These are phyloP conservation scores for Annulohypoxylon truncatum DNA, from an alignment of 2,329 filamentous ascomycete species.

Conservation along the genomic window DNA sequence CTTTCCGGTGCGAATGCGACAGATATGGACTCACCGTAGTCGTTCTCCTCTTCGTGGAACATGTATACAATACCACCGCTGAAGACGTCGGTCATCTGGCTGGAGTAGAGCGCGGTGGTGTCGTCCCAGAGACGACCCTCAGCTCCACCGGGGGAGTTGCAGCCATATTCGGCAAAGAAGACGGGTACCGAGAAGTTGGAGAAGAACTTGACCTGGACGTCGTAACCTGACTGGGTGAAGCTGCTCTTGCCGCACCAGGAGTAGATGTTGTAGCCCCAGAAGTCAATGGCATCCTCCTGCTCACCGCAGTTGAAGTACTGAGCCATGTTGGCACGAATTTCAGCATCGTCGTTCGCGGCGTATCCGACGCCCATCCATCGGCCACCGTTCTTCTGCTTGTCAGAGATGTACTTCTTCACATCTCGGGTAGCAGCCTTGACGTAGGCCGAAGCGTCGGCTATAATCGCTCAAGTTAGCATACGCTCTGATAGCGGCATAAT, in stretches of 20 bases:
- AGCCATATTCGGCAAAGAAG: slow-evolving; percentile 87
- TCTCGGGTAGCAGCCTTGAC: slow-evolving; percentile 86
- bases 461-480: not conserved
- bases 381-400: slow-evolving; percentile 66
- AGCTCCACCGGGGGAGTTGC: slow-evolving; percentile 66
- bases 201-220: slow-evolving; percentile 77
- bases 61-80: slow-evolving; percentile 87
- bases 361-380: slow-evolving; percentile 80
- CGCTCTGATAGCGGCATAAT: not conserved
- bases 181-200: slow-evolving; percentile 77
- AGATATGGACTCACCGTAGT: slow-evolving; percentile 64
- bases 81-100: slow-evolving; percentile 77
- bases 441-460: slow-evolving; percentile 74
- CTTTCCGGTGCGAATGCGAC: too few relatives aligned
- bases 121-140: slow-evolving; percentile 77
- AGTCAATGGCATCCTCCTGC: slow-evolving; percentile 72
- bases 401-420: slow-evolving; percentile 81
- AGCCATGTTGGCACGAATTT: slow-evolving; percentile 76
- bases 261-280: slow-evolving; percentile 92
- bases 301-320: slow-evolving; percentile 82
- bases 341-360: slow-evolving; percentile 80
- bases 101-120: slow-evolving; percentile 73
- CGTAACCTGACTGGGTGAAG: slow-evolving; percentile 74
- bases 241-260: slow-evolving; percentile 81
- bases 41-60: slow-evolving; percentile 81